These are phyloP conservation scores for Delitschia confertaspora DNA, from an alignment of 495 filamentous ascomycete genomes.

Conservation along the genomic window DNA sequence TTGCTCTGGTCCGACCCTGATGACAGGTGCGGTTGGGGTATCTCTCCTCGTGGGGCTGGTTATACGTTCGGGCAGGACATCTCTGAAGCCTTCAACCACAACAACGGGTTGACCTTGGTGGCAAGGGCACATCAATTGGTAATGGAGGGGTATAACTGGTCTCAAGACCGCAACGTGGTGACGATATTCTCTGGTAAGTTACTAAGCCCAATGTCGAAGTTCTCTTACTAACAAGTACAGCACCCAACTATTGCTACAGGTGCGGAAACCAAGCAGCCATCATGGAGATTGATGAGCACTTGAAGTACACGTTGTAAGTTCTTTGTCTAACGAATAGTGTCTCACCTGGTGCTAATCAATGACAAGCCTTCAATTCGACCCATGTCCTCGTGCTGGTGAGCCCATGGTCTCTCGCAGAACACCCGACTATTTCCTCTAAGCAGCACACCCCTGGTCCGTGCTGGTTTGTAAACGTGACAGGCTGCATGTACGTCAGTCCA, in stretches of 20 bases:
- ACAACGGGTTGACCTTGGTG: conserved; percentile 94
- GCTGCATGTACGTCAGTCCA: conserved; percentile 10
- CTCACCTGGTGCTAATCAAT: conserved; percentile 1
- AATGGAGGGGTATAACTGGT: conserved; percentile 99
- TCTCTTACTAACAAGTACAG: conserved; percentile 41
- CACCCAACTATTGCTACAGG: conserved; percentile 95
- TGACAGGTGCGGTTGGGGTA: conserved; percentile 97
- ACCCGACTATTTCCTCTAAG: conserved; percentile 95
- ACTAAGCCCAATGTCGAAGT: neutral
- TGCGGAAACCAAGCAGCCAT: conserved; percentile 99
- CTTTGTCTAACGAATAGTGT: neutral
- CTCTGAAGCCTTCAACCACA: conserved; percentile 98
- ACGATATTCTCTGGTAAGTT: conserved; percentile 92
- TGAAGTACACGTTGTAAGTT: conserved; percentile 99
- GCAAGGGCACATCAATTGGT: conserved; percentile 92
- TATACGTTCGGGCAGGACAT: conserved; percentile 99
- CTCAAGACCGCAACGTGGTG: conserved; percentile 89
- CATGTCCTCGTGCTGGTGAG: conserved; percentile 92
- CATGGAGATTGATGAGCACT: conserved; percentile 99
- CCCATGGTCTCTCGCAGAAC: conserved; percentile 97
- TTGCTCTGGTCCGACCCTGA: conserved; percentile 96
- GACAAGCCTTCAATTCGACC: conserved; percentile 93
- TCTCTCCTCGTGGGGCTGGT: conserved; percentile 90
- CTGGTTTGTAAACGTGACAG: conserved; percentile 16
- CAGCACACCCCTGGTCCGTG: conserved; percentile 1